phyloP scores from a whole-genome alignment of 2,329 filamentous ascomycete species.

The Penicillium brevicompactum region DNA sequence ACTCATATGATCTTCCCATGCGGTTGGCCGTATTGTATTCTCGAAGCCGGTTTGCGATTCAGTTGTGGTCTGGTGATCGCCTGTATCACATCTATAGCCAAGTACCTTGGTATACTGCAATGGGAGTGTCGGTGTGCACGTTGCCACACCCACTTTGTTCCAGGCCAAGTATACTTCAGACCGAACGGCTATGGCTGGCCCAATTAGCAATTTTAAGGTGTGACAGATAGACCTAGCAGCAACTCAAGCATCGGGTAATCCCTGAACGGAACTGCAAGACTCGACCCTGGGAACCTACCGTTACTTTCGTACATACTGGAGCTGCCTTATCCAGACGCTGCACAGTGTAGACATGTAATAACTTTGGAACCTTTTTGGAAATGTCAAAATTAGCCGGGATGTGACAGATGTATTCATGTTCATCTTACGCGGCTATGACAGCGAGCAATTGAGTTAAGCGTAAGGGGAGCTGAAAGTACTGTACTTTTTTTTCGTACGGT shows the following conservation, averaged over 20 bases:
- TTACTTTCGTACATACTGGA: background rate
- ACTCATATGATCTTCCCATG: background rate
- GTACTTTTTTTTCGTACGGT: background rate
- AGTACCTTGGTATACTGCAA: background rate
- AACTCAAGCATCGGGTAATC: background rate
- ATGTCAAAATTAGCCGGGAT: background rate
- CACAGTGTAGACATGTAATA: background rate
- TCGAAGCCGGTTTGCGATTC: slow-evolving; percentile 10
- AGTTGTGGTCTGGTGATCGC: slow-evolving; percentile 4
- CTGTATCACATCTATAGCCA: background rate
- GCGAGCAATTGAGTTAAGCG: slow-evolving; percentile 4
- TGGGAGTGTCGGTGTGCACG: slow-evolving; percentile 5
- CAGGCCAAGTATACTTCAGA: slow-evolving; percentile 1
- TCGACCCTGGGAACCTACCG: background rate
- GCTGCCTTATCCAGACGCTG: slow-evolving; percentile 7
- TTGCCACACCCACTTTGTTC: slow-evolving; percentile 1
- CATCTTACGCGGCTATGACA: slow-evolving; percentile 6
- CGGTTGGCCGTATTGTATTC: slow-evolving; percentile 7
- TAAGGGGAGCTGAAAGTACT: background rate
- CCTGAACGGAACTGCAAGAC: slow-evolving; percentile 1
- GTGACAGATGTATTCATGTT: slow-evolving; percentile 1
- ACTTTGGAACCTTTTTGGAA: background rate
- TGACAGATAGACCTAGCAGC: slow-evolving; percentile 5
- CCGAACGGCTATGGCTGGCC: slow-evolving; percentile 7
- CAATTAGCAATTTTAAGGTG: slow-evolving; percentile 3